A percentile compares a stretch with the other conserved stretches of the same genome.
These are phyloP conservation scores for Teunomyces tritomae DNA, from an alignment of 805 yeast genomes.

Conservation along the genomic window DNA sequence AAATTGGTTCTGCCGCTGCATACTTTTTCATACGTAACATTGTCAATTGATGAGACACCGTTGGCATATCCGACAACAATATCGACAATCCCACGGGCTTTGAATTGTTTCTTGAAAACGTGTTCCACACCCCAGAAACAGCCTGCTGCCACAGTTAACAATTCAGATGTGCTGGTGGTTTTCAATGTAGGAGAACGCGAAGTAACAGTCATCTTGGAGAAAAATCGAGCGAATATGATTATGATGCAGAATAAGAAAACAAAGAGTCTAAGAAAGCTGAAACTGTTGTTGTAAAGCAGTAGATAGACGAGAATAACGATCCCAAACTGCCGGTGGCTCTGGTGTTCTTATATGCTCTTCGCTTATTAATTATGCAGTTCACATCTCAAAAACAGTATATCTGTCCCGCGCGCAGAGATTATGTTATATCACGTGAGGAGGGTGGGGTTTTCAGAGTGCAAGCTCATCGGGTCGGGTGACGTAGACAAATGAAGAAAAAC, in stretches of 20 bases:
- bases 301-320: too few species aligned
- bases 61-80: slow-evolving; percentile 89
- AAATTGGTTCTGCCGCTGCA: slow-evolving; percentile 71
- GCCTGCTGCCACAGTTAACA: slow-evolving; percentile 51
- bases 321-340: too few species aligned
- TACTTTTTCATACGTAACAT: slow-evolving; percentile 59
- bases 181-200: slow-evolving; percentile 32
- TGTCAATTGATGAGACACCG: slow-evolving; percentile 55
- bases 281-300: neutral
- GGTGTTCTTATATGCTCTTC: neutral
- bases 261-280: neutral
- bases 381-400: neutral
- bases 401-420: neutral
- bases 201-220: slow-evolving; percentile 7
- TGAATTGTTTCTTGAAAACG: slow-evolving; percentile 69
- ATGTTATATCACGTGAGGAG: slow-evolving; percentile 1
- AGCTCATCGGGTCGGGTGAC: neutral
- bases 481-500: too few species aligned
- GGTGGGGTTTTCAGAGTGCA: too few species aligned
- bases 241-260: neutral
- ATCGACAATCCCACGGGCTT: slow-evolving; percentile 63
- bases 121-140: slow-evolving; percentile 93
- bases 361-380: neutral
- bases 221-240: neutral
- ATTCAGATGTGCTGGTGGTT: slow-evolving; percentile 32